These are phyloP conservation scores for Toxicodendron radicans DNA, from an alignment of 345 rosid genomes.

Conservation along the genomic window DNA sequence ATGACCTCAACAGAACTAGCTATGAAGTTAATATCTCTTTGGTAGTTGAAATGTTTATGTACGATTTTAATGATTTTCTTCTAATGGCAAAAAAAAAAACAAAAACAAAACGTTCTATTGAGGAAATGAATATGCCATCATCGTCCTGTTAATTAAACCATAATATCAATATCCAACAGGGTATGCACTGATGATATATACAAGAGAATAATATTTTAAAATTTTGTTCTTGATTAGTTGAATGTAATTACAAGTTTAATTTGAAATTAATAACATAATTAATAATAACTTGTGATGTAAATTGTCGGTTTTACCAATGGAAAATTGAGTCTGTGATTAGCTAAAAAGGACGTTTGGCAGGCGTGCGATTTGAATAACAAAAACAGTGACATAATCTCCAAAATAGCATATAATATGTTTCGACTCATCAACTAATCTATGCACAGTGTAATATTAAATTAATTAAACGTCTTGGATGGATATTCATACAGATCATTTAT, in stretches of 20 bases:
- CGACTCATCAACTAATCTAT: background rate
- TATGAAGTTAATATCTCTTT: background rate
- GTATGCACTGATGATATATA: too few species aligned
- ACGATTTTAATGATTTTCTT: conserved; percentile 3
- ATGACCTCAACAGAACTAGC: conserved; percentile 11
- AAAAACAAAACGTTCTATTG: background rate
- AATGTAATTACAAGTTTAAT: too few species aligned
- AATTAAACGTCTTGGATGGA: background rate
- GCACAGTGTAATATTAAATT: background rate
- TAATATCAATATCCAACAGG: too few species aligned
- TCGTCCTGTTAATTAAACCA: too few species aligned
- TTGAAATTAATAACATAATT: too few species aligned
- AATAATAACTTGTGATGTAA: too few species aligned
- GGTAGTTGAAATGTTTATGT: conserved; percentile 20
- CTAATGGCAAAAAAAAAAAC: background rate
- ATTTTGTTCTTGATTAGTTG: too few species aligned
- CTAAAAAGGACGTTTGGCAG: background rate
- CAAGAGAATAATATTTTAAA: too few species aligned
- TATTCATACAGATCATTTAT: background rate
- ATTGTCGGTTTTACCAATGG: too few species aligned
- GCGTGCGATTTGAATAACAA: background rate
- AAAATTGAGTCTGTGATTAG: background rate
- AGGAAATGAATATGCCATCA: background rate
- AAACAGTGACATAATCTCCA: background rate
- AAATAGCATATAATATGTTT: background rate